These are phyloP conservation scores for Dactylellina haptotyla DNA, from an alignment of 2,329 filamentous ascomycete species.

Conservation along the genomic window DNA sequence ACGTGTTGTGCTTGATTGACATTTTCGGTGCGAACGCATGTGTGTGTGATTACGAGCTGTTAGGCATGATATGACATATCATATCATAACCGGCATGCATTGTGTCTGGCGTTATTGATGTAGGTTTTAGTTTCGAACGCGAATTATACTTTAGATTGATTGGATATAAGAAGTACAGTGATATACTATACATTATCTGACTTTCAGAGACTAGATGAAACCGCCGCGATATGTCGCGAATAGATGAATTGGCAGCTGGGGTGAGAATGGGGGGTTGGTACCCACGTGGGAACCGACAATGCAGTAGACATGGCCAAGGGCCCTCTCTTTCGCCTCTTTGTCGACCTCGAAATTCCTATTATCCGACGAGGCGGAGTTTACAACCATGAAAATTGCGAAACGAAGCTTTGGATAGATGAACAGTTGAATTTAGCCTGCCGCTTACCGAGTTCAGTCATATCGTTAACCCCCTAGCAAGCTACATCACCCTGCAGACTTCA, in stretches of 20 bases:
- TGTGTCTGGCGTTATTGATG: neutral
- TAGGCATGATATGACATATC: neutral
- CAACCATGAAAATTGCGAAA: neutral
- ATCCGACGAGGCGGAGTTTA: neutral
- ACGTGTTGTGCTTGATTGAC: too few species aligned
- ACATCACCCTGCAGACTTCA: neutral
- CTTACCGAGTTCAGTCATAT: conserved; percentile 9
- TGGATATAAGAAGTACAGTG: too few species aligned
- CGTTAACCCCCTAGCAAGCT: neutral
- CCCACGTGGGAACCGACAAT: neutral
- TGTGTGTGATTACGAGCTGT: neutral
- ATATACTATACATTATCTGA: too few species aligned
- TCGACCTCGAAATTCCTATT: neutral
- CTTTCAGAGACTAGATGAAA: neutral
- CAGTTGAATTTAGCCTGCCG: conserved; percentile 26
- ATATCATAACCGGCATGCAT: neutral
- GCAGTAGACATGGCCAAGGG: neutral
- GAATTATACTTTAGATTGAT: neutral
- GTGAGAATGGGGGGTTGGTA: too few species aligned
- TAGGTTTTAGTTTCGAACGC: too few species aligned
- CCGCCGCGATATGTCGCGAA: neutral
- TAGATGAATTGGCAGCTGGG: conserved; percentile 12
- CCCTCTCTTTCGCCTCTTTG: neutral
- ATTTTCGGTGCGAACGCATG: too few species aligned
- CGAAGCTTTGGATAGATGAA: conserved; percentile 8